Conservation (phyloP, 2,329 filamentous ascomycete genomes). For the Penicillium sp. region DNA sequence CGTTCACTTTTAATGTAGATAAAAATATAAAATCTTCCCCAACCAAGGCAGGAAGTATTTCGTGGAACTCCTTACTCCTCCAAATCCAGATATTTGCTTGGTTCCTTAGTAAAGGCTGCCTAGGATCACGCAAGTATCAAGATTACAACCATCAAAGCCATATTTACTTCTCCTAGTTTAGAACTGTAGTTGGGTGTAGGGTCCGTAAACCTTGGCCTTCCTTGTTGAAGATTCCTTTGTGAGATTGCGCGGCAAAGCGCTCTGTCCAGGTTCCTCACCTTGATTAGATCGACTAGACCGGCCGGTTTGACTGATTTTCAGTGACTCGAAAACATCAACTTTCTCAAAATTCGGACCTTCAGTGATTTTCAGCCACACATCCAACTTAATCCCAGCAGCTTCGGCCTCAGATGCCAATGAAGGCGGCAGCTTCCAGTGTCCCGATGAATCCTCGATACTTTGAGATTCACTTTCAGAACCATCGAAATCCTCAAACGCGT, state of each 20-base stretch:
- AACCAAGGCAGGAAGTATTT: too few relatives aligned
- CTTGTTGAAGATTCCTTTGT: background rate
- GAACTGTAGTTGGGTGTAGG: background rate
- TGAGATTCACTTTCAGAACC: background rate
- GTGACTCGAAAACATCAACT: background rate
- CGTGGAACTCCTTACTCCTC: too few relatives aligned
- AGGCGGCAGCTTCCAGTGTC: conserved; percentile 1
- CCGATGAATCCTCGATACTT: background rate
- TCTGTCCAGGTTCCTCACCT: background rate
- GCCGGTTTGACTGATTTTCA: conserved; percentile 2
- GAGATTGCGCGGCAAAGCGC: background rate
- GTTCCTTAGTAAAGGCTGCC: too few relatives aligned
- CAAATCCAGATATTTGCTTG: too few relatives aligned
- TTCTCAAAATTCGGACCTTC: background rate
- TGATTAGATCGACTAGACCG: background rate
- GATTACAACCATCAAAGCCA: too few relatives aligned
- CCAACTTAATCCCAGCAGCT: conserved; percentile 1
- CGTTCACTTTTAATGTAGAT: too few relatives aligned
- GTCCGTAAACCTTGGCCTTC: background rate
- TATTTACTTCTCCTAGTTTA: background rate
- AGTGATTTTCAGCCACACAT: conserved; percentile 2
- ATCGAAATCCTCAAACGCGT: background rate
- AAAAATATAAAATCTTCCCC: too few relatives aligned
- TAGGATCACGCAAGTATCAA: too few relatives aligned
- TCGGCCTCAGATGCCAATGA: conserved; percentile 1